phyloP scores from a whole-genome alignment of 2,329 filamentous ascomycete species.

The Epichloe hybrida region DNA sequence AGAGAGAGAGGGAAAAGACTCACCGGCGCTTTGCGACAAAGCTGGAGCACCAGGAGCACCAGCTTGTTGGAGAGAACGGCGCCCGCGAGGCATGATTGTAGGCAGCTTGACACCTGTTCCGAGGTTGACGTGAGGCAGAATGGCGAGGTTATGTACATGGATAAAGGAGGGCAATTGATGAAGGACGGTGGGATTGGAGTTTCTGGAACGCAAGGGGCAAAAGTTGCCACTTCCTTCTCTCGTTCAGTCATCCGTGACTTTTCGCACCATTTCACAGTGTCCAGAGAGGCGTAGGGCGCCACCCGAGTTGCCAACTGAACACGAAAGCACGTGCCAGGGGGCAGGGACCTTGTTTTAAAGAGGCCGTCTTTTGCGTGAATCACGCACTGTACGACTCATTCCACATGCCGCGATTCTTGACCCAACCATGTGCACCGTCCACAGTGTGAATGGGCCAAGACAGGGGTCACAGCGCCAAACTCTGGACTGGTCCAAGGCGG shows the following conservation, averaged over 20 bases:
- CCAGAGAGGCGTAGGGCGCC: constrained; percentile 5
- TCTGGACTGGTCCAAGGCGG: neutral
- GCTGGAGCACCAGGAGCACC: neutral
- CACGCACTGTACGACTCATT: neutral
- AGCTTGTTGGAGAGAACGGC: constrained; percentile 12
- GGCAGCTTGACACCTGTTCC: neutral
- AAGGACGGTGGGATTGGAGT: neutral
- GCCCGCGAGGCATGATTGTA: constrained; percentile 18
- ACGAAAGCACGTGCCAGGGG: constrained; percentile 20
- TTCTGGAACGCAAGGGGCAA: constrained; percentile 6
- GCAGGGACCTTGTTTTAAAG: neutral
- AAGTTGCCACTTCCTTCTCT: constrained; percentile 12
- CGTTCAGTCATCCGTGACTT: constrained; percentile 5
- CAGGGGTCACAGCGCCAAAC: neutral
- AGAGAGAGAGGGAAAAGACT: neutral
- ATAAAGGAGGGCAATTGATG: neutral
- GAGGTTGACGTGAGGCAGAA: neutral
- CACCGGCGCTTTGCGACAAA: neutral
- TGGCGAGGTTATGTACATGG: neutral
- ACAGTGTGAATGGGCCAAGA: constrained; percentile 8
- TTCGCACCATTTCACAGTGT: constrained; percentile 18
- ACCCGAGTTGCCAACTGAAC: constrained; percentile 17
- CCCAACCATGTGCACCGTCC: neutral
- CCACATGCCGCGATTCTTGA: neutral
- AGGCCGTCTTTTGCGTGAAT: constrained; percentile 2